Conservation (phyloP, 352 stramenopile genomes). For the Phytopythium vexans region DNA sequence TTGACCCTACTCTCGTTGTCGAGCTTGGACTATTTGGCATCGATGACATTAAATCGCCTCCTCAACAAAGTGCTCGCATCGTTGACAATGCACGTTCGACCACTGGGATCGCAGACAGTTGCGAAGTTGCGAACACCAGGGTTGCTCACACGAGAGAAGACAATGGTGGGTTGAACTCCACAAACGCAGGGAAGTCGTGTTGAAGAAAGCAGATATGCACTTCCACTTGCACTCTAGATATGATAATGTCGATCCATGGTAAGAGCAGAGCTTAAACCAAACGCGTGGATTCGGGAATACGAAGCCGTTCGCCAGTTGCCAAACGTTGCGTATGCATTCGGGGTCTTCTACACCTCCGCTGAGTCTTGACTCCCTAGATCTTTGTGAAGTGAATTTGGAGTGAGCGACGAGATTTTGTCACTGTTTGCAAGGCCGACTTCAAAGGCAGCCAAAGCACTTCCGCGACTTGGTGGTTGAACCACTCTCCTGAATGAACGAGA, state of each 20-base stretch:
- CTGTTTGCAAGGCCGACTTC: too few species aligned
- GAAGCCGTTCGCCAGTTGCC: not conserved
- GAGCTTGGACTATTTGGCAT: conserved; percentile 4
- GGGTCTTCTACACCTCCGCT: too few species aligned
- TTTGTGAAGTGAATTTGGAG: too few species aligned
- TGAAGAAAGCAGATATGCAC: conserved; percentile 11
- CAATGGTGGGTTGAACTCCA: conserved; percentile 6
- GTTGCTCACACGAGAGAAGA: conserved; percentile 9
- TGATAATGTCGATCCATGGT: conserved; percentile 3
- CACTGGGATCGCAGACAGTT: conserved; percentile 6
- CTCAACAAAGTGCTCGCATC: conserved; percentile 2
- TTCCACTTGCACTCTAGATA: conserved; percentile 8
- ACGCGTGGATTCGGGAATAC: not conserved
- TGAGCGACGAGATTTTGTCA: too few species aligned
- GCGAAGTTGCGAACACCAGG: conserved; percentile 8
- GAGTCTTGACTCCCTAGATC: too few species aligned
- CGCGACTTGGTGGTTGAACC: too few species aligned
- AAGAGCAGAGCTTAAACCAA: not conserved
- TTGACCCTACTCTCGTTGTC: conserved; percentile 1
- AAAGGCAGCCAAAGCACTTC: too few species aligned
- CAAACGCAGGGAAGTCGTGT: not conserved
- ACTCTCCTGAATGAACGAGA: too few species aligned
- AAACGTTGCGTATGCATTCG: too few species aligned
- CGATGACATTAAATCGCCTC: conserved; percentile 1
- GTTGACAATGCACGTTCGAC: conserved; percentile 5